These are phyloP conservation scores for Periconia sp. DNA, from an alignment of 2,329 filamentous ascomycete genomes.

Conservation along the genomic window DNA sequence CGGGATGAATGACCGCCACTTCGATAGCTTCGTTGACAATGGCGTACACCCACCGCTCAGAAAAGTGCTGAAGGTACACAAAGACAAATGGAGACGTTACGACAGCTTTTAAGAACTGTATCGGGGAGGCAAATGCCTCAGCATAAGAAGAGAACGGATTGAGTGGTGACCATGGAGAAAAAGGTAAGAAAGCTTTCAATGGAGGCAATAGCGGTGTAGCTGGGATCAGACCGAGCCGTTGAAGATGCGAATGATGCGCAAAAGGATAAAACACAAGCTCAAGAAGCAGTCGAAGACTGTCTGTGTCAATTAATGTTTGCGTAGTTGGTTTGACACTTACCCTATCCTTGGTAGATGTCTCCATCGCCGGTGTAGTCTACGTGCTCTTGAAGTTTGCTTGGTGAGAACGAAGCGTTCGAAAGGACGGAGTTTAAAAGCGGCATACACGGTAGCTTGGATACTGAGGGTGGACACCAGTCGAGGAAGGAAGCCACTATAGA, in stretches of 20 bases:
- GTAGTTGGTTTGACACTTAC: conserved; percentile 18
- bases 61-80: conserved; percentile 29
- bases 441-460: conserved; percentile 26
- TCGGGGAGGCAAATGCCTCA: conserved; percentile 19
- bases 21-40: conserved; percentile 38
- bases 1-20: conserved; percentile 32
- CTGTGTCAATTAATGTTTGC: conserved; percentile 11
- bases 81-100: conserved; percentile 36
- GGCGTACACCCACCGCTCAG: conserved; percentile 34
- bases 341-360: conserved; percentile 23
- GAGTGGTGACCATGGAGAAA: conserved; percentile 35
- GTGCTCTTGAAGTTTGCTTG: conserved; percentile 25
- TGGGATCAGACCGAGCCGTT: conserved; percentile 37
- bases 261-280: conserved; percentile 40
- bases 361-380: conserved; percentile 26
- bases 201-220: conserved; percentile 33
- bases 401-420: conserved; percentile 34
- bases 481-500: conserved; percentile 36
- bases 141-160: conserved; percentile 25
- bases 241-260: conserved; percentile 37
- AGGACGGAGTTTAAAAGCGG: conserved; percentile 28
- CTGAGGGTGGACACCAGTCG: conserved; percentile 26
- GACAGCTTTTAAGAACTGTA: conserved; percentile 18
- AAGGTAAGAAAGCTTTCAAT: conserved; percentile 34
- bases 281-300: conserved; percentile 38